Evolutionary conservation across 352 stramenopile genomes (phyloP).

Genomic region (Pythium dissimile): DNA sequence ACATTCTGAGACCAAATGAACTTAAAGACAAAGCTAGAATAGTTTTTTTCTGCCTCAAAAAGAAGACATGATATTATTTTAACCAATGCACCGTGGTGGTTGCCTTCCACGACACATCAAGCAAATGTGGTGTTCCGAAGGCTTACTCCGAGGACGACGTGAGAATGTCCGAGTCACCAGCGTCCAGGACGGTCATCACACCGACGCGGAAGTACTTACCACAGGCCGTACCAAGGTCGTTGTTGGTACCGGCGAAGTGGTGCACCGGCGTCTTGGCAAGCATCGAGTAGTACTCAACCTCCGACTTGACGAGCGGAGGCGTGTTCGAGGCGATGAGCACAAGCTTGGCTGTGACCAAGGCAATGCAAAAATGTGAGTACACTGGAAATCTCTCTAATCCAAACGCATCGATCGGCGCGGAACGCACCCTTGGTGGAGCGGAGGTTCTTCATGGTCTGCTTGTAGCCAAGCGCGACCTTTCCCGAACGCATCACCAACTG

Average conservation of each 20-base stretch:
- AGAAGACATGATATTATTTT: conserved; percentile 4
- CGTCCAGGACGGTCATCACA: conserved; percentile 95
- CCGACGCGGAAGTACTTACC: conserved; percentile 99
- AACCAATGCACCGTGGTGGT: background rate
- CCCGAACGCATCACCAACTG: conserved; percentile 99
- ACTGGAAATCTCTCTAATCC: too few species aligned
- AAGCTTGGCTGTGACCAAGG: conserved; percentile 88
- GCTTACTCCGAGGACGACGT: conserved; percentile 64
- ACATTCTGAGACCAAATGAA: background rate
- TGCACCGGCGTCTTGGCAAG: conserved; percentile 98
- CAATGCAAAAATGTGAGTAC: background rate
- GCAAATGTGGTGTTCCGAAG: too few species aligned
- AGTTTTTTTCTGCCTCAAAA: conserved; percentile 5
- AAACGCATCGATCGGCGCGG: too few species aligned
- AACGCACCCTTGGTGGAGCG: conserved; percentile 89
- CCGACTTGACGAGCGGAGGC: conserved; percentile 97
- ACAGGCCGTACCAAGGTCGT: conserved; percentile 98
- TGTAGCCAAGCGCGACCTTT: conserved; percentile 99
- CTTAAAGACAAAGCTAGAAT: background rate
- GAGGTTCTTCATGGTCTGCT: conserved; percentile 97
- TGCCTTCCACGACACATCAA: background rate
- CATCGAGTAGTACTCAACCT: conserved; percentile 99
- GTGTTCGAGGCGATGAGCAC: conserved; percentile 98
- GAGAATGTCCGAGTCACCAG: conserved; percentile 99
- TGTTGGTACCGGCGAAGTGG: conserved; percentile 98